These are phyloP conservation scores for Rhizophagus sp. DNA, from an alignment of 192 early-diverging fungal genomes.

Conservation along the genomic window DNA sequence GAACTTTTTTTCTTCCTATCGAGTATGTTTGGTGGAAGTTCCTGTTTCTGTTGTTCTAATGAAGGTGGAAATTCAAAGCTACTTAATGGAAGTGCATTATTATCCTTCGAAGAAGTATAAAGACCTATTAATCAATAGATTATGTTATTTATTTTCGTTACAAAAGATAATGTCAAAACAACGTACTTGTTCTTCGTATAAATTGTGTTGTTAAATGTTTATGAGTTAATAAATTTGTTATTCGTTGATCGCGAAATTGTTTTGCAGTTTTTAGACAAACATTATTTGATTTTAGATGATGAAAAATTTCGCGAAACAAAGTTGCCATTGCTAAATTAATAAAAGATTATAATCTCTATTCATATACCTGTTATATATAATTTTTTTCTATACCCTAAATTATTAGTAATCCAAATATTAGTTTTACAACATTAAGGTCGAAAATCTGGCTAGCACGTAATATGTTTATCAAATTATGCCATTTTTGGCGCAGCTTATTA, in stretches of 20 bases:
- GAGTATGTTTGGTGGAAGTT: not conserved
- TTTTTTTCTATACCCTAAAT: not conserved
- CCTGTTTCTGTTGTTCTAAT: not conserved
- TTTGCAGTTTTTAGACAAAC: not conserved
- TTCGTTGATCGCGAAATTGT: not conserved
- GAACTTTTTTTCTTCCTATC: constrained; percentile 29
- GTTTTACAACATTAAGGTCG: not conserved
- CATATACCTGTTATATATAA: not conserved
- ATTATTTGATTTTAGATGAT: not conserved
- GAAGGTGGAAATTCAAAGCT: not conserved
- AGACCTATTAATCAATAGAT: not conserved
- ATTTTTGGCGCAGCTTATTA: not conserved
- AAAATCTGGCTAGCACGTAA: not conserved
- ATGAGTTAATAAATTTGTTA: not conserved
- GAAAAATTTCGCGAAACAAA: not conserved
- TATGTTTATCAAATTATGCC: not conserved
- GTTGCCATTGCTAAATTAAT: not conserved
- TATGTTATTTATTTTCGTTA: not conserved
- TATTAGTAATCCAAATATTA: not conserved
- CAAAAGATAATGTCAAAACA: not conserved
- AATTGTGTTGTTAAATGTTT: not conserved
- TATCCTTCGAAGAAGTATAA: not conserved
- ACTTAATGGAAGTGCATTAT: not conserved
- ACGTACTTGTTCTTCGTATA: not conserved
- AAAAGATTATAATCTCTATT: too few species aligned